Evolutionary conservation across 169 alveolate species (phyloP).

Genomic region (Nephromyces sp.): DNA sequence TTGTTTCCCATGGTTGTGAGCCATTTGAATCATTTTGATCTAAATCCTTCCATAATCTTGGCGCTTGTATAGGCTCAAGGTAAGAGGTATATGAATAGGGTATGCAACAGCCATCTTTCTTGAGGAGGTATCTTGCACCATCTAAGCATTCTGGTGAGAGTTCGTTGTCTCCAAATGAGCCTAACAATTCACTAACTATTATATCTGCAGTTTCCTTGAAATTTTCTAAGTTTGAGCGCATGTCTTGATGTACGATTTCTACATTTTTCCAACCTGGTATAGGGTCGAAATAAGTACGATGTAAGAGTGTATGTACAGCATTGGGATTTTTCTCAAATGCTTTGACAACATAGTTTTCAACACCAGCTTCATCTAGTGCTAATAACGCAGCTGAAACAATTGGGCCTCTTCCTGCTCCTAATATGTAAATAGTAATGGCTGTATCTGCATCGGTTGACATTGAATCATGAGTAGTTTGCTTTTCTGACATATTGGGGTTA

Average conservation of each 20-base stretch:
- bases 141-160: constrained; percentile 70
- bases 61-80: constrained; percentile 53
- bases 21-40: neutral
- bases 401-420: constrained; percentile 79
- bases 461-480: constrained; percentile 32
- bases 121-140: constrained; percentile 46
- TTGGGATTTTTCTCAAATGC: constrained; percentile 67
- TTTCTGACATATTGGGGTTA: neutral
- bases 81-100: constrained; percentile 54
- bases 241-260: constrained; percentile 46
- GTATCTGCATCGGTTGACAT: constrained; percentile 4
- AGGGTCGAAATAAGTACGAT: constrained; percentile 1
- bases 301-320: constrained; percentile 52
- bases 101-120: constrained; percentile 41
- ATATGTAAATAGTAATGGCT: constrained; percentile 40
- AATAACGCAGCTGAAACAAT: constrained; percentile 51
- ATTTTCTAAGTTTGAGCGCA: constrained; percentile 29
- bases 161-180: constrained; percentile 74
- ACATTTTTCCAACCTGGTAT: constrained; percentile 25
- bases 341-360: neutral
- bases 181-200: constrained; percentile 61
- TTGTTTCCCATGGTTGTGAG: constrained; percentile 5
- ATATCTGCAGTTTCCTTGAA: too few relatives aligned
- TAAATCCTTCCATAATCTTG: constrained; percentile 41
- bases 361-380: constrained; percentile 30